phyloP scores from a whole-genome alignment of 2,329 filamentous ascomycete genomes.

The Aplosporella prunicola region DNA sequence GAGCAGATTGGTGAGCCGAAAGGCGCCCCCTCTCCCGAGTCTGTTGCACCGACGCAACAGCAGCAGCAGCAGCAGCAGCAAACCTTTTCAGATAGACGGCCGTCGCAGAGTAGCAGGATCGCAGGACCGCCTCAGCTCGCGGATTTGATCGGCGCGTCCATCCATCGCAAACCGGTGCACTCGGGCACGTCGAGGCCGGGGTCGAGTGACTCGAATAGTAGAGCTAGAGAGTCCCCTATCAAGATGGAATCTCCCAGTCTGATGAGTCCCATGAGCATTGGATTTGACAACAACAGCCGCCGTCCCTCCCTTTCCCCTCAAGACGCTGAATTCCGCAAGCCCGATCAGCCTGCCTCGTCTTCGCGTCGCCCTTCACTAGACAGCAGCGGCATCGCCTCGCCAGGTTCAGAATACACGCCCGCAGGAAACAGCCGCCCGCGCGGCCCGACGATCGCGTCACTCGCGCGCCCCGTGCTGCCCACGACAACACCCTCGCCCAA shows the following conservation, averaged over 20 bases:
- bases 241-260: conserved; percentile 7
- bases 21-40: conserved; percentile 9
- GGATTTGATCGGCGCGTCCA: conserved; percentile 11
- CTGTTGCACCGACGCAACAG: too few species aligned
- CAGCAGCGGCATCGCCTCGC: background rate
- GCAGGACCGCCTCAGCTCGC: conserved; percentile 16
- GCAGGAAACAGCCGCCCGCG: conserved; percentile 15
- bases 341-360: background rate
- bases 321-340: conserved; percentile 7
- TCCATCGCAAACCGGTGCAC: conserved; percentile 17
- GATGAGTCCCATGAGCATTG: background rate
- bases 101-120: too few species aligned
- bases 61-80: too few species aligned
- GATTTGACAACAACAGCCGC: conserved; percentile 1
- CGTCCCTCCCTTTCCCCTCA: conserved; percentile 11
- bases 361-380: conserved; percentile 2
- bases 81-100: too few species aligned
- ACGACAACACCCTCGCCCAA: conserved; percentile 17
- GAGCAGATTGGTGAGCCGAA: conserved; percentile 32
- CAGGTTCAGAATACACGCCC: conserved; percentile 4
- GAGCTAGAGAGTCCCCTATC: conserved; percentile 12
- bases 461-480: conserved; percentile 28
- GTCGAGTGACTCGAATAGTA: conserved; percentile 9
- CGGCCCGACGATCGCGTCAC: conserved; percentile 26
- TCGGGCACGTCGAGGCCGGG: conserved; percentile 12